phyloP scores from a whole-genome alignment of 2,329 filamentous ascomycete genomes.

The Penicillium crustosum region DNA sequence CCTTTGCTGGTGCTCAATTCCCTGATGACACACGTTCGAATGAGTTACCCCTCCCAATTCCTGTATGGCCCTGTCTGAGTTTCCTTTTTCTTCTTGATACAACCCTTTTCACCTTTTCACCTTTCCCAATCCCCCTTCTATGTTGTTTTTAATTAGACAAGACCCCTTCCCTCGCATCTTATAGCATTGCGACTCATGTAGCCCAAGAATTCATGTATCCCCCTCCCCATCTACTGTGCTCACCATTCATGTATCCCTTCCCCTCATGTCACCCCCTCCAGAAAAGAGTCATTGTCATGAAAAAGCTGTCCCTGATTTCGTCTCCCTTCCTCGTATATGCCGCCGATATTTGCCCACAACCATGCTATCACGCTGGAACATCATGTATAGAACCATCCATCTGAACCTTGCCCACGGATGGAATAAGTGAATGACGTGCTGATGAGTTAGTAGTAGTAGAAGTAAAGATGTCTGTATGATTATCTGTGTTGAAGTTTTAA shows the following conservation, averaged over 20 bases:
- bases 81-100: constrained; percentile 18
- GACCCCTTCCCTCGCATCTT: constrained; percentile 26
- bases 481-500: neutral
- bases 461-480: constrained; percentile 8
- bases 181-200: constrained; percentile 35
- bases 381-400: constrained; percentile 16
- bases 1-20: constrained; percentile 14
- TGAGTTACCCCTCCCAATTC: constrained; percentile 12
- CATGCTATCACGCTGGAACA: constrained; percentile 7
- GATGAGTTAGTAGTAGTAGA: constrained; percentile 6
- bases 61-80: constrained; percentile 13
- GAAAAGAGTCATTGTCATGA: constrained; percentile 38
- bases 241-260: constrained; percentile 23
- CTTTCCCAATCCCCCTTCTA: constrained; percentile 23
- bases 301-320: constrained; percentile 25
- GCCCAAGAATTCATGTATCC: constrained; percentile 44
- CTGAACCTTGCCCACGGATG: neutral
- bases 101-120: constrained; percentile 27
- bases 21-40: constrained; percentile 22
- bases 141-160: constrained; percentile 41
- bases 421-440: constrained; percentile 3
- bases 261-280: constrained; percentile 21
- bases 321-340: constrained; percentile 20
- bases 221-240: constrained; percentile 37
- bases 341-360: constrained; percentile 6